Conservation (phyloP, 345 rosid species). For the Linum tenue region DNA sequence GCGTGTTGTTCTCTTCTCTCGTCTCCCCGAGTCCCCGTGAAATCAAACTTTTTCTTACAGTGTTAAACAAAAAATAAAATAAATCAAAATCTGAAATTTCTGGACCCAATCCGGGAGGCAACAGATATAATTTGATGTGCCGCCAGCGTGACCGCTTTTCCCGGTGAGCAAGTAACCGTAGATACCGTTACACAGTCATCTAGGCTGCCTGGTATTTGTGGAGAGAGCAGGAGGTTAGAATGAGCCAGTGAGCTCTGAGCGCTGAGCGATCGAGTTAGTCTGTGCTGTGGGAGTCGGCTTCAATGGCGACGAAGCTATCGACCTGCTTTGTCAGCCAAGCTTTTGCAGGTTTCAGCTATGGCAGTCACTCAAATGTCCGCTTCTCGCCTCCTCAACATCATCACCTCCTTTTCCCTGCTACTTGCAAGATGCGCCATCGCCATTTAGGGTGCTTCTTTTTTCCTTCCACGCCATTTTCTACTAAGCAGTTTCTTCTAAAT, state of each 20-base stretch:
- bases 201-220: background rate
- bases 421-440: slow-evolving; percentile 63
- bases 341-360: slow-evolving; percentile 22
- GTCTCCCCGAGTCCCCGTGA: no score
- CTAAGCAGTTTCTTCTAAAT: background rate
- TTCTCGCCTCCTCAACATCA: slow-evolving; percentile 27
- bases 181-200: background rate
- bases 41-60: no score
- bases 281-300: background rate
- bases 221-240: background rate
- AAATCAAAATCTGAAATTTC: background rate
- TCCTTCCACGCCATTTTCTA: background rate
- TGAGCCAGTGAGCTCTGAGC: background rate
- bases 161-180: background rate
- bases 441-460: slow-evolving; percentile 36
- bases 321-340: slow-evolving; percentile 41
- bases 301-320: slow-evolving; percentile 54
- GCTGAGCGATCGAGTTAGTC: background rate
- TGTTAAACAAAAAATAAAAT: no score
- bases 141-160: background rate
- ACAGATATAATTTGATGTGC: background rate
- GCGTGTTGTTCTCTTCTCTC: no score
- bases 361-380: slow-evolving; percentile 14
- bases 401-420: slow-evolving; percentile 39
- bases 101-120: background rate